Conservation (phyloP, 805 yeast species). For the Pichia phayaonensis region DNA sequence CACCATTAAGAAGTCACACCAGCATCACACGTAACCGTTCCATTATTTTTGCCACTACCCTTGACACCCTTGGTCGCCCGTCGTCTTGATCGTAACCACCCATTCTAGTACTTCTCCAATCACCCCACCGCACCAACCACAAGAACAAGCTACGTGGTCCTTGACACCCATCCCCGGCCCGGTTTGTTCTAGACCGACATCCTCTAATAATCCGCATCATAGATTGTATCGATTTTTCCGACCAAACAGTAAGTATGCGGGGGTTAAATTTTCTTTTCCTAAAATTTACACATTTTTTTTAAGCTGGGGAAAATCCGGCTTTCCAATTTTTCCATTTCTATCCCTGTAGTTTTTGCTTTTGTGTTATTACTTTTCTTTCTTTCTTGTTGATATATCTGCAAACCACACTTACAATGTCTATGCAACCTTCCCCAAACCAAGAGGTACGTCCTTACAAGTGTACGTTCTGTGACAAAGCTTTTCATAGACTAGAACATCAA, state of each 20-base stretch:
- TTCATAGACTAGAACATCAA: conserved; percentile 70
- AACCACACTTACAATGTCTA: background rate
- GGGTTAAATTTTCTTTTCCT: background rate
- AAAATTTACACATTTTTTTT: background rate
- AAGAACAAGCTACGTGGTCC: too few relatives aligned
- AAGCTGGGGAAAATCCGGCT: background rate
- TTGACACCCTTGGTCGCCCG: too few relatives aligned
- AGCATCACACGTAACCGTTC: too few relatives aligned
- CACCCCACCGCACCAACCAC: too few relatives aligned
- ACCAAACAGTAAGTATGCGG: background rate
- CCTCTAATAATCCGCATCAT: background rate
- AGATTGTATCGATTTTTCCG: background rate
- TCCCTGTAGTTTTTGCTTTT: background rate
- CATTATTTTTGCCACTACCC: too few relatives aligned
- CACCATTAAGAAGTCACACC: too few relatives aligned
- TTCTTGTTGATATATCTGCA: background rate
- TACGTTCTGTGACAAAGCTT: conserved; percentile 66
- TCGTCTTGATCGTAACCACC: too few relatives aligned
- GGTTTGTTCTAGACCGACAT: background rate
- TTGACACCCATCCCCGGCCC: too few relatives aligned
- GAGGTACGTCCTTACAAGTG: conserved; percentile 59
- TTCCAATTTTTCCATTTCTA: background rate
- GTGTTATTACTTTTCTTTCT: too few relatives aligned
- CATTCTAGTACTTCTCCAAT: too few relatives aligned
- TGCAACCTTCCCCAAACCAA: conserved; percentile 25